Conservation (phyloP, 2,329 filamentous ascomycete genomes). For the Microdochium bolleyi region DNA sequence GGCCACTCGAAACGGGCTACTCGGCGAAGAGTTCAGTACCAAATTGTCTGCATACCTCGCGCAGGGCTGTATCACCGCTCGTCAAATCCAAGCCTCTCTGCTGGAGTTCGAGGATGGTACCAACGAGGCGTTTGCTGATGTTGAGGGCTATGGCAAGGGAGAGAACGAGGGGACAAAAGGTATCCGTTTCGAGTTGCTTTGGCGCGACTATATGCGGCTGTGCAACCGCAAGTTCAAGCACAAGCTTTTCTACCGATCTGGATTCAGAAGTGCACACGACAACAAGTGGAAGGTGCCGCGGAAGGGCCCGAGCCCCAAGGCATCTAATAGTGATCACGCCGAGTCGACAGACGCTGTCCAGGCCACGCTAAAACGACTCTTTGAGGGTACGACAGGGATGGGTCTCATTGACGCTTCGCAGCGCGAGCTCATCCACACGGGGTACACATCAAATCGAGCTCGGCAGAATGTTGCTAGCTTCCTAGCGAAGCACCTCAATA, state of each 20-base stretch:
- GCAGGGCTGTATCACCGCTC: slow-evolving; percentile 63
- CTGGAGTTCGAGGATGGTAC: slow-evolving; percentile 61
- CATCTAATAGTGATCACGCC: slow-evolving; percentile 25
- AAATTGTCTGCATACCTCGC: slow-evolving; percentile 69
- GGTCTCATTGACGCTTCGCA: slow-evolving; percentile 72
- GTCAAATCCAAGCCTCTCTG: slow-evolving; percentile 63
- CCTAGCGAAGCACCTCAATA: slow-evolving; percentile 61
- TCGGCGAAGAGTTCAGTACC: slow-evolving; percentile 65
- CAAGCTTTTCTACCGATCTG: slow-evolving; percentile 56
- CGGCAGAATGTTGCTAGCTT: slow-evolving; percentile 73
- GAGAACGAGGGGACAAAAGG: slow-evolving; percentile 64
- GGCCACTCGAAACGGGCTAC: slow-evolving; percentile 60
- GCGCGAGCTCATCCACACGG: slow-evolving; percentile 65
- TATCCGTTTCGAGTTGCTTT: slow-evolving; percentile 66
- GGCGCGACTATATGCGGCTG: slow-evolving; percentile 76
- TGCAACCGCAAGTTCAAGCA: slow-evolving; percentile 62
- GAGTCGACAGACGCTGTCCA: slow-evolving; percentile 33
- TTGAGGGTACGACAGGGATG: slow-evolving; percentile 63
- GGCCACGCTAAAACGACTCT: slow-evolving; percentile 47
- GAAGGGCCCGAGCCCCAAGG: slow-evolving; percentile 17
- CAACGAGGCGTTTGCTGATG: slow-evolving; percentile 26
- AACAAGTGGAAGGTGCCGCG: slow-evolving; percentile 44
- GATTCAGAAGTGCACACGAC: slow-evolving; percentile 45
- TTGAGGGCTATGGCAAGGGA: slow-evolving; percentile 55
- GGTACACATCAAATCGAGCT: slow-evolving; percentile 70